Evolutionary conservation across 2,329 filamentous ascomycete species (phyloP).

Genomic region (Fusarium zealandicum): DNA sequence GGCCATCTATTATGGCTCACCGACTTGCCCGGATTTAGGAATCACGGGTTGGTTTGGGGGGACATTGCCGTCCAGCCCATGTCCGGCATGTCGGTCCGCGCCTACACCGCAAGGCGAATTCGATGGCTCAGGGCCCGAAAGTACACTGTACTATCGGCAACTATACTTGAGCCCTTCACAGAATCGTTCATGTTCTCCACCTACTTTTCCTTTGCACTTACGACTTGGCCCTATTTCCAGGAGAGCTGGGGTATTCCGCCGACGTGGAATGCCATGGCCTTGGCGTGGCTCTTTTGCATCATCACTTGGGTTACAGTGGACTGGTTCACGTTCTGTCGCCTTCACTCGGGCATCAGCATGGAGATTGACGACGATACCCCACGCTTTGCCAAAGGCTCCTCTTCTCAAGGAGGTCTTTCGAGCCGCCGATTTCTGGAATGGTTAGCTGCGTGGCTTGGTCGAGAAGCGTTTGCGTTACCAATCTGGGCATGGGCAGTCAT

Average conservation of each 20-base stretch:
- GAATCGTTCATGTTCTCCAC: constrained; percentile 85
- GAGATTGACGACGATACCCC: constrained; percentile 78
- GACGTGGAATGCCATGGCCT: constrained; percentile 72
- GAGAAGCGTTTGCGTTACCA: constrained; percentile 83
- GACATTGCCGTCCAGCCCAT: constrained; percentile 92
- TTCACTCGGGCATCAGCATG: constrained; percentile 77
- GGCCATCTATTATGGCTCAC: constrained; percentile 88
- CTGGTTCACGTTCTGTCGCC: constrained; percentile 72
- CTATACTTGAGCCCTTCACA: constrained; percentile 89
- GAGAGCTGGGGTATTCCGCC: constrained; percentile 59
- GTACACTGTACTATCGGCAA: constrained; percentile 89
- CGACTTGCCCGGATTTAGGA: constrained; percentile 68
- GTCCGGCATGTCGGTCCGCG: constrained; percentile 75
- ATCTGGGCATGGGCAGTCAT: constrained; percentile 92
- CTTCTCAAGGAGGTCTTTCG: constrained; percentile 48
- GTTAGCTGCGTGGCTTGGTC: constrained; percentile 82
- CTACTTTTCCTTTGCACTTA: constrained; percentile 81
- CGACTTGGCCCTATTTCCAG: constrained; percentile 72
- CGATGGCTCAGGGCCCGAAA: constrained; percentile 94
- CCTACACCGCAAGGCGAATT: constrained; percentile 82
- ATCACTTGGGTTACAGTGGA: constrained; percentile 77
- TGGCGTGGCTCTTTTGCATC: constrained; percentile 72
- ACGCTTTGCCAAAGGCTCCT: constrained; percentile 67
- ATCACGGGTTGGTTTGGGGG: constrained; percentile 84
- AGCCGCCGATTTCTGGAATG: constrained; percentile 71